Evolutionary conservation across 441 rosid genomes (phyloP).

Genomic region (Adansonia gregorii): DNA sequence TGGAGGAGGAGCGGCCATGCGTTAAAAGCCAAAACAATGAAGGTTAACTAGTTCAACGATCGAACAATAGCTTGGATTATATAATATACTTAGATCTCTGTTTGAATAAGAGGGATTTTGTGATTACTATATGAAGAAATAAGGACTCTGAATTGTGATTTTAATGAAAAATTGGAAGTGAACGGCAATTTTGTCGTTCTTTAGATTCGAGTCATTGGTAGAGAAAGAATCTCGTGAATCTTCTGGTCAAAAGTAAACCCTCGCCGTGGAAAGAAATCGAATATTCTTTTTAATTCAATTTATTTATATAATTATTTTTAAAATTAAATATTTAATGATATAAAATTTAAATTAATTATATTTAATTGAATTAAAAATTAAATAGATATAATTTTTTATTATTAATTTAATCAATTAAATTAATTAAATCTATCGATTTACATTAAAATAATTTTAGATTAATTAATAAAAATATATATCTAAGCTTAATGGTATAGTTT

Average conservation of each 20-base stretch:
- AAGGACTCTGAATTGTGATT: background rate
- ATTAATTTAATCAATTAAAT: too few species aligned
- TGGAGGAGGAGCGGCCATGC: constrained; percentile 31
- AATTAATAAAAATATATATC: too few species aligned
- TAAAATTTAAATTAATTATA: too few species aligned
- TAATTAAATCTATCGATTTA: too few species aligned
- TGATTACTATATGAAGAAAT: background rate
- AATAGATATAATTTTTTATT: too few species aligned
- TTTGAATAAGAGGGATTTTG: background rate
- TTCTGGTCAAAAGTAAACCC: background rate
- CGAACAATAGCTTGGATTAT: background rate
- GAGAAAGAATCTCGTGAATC: background rate
- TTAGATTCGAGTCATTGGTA: background rate
- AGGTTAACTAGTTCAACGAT: background rate
- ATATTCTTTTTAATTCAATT: too few species aligned
- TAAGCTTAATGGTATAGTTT: too few species aligned
- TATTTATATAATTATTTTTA: too few species aligned
- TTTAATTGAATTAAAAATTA: too few species aligned
- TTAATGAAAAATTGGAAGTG: background rate
- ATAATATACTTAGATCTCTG: background rate
- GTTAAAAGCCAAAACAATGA: background rate
- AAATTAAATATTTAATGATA: too few species aligned
- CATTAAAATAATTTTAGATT: too few species aligned
- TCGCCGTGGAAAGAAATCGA: too few species aligned
- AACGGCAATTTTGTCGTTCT: background rate